Conservation (phyloP, 2,329 filamentous ascomycete genomes). For the Fusarium xylarioides region DNA sequence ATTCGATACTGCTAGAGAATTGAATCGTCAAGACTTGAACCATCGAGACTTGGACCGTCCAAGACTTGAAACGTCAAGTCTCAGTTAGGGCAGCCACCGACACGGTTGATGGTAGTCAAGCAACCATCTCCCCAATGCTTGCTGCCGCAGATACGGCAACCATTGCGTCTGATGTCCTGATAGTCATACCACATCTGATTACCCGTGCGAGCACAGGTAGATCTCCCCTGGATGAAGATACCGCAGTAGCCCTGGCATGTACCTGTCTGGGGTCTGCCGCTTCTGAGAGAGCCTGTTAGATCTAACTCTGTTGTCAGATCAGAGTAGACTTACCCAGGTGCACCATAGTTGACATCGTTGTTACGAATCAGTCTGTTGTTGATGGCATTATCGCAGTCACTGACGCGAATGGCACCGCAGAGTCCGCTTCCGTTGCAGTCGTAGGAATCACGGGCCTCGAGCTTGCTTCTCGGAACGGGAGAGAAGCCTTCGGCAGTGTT, state of each 20-base stretch:
- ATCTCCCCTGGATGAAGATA: background rate
- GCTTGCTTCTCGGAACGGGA: background rate
- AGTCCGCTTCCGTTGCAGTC: background rate
- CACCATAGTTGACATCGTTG: background rate
- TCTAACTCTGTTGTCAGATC: accelerated
- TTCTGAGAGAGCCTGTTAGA: background rate
- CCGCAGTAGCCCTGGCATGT: background rate
- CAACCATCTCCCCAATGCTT: background rate
- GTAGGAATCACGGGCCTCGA: background rate
- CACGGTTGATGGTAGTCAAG: background rate
- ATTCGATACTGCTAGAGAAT: background rate
- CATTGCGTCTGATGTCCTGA: background rate
- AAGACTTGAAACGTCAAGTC: background rate
- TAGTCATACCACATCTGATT: background rate
- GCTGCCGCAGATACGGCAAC: background rate
- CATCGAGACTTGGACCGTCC: too few species aligned
- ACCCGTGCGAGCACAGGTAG: background rate
- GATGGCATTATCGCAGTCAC: background rate
- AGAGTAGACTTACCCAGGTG: background rate
- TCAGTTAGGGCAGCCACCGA: background rate
- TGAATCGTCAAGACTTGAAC: background rate
- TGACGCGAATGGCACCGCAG: background rate
- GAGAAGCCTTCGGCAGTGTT: background rate
- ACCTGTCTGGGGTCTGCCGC: background rate
- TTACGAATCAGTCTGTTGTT: background rate